Evolutionary conservation across 2,329 filamentous ascomycete species (phyloP).

Genomic region (Sarocladiaceae sp.): DNA sequence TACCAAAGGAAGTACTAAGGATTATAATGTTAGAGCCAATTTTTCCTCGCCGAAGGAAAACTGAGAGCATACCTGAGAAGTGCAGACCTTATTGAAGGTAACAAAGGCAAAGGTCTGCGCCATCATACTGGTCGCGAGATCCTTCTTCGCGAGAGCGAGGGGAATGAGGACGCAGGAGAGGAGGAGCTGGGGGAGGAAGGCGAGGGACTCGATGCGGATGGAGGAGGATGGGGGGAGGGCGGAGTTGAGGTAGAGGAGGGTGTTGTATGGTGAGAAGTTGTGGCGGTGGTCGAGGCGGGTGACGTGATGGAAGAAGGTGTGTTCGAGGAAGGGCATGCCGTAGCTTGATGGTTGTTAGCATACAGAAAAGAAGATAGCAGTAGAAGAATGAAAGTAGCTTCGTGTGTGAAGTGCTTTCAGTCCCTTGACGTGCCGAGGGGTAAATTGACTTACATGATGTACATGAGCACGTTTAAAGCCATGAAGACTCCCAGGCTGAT

Average conservation of each 20-base stretch:
- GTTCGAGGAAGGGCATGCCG: slow-evolving; percentile 71
- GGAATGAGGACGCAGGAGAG: slow-evolving; percentile 74
- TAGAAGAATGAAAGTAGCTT: too few relatives aligned
- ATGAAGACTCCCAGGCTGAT: slow-evolving; percentile 69
- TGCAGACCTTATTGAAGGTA: slow-evolving; percentile 98
- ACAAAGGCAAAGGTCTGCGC: slow-evolving; percentile 97
- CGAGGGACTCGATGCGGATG: slow-evolving; percentile 64
- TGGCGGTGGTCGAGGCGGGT: slow-evolving; percentile 92
- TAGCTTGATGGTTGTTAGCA: slow-evolving; percentile 46
- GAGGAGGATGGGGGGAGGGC: slow-evolving; percentile 37
- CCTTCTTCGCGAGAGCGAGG: slow-evolving; percentile 68
- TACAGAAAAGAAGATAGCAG: too few relatives aligned
- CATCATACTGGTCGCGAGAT: slow-evolving; percentile 78
- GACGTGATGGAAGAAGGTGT: slow-evolving; percentile 91
- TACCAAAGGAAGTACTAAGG: slow-evolving; percentile 96
- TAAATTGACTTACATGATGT: slow-evolving; percentile 49
- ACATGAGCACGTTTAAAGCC: slow-evolving; percentile 72
- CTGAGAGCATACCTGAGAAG: slow-evolving; percentile 67
- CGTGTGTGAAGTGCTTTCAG: too few relatives aligned
- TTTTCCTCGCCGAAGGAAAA: neutral
- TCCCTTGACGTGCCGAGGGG: too few relatives aligned
- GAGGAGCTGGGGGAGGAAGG: slow-evolving; percentile 82
- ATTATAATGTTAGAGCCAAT: neutral
- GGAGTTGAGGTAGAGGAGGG: slow-evolving; percentile 79
- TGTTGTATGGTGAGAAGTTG: slow-evolving; percentile 97